A percentile compares a stretch with the other conserved stretches of the same genome.
These are phyloP conservation scores for Phytophthora citricola DNA, from an alignment of 352 stramenopile species.

Conservation along the genomic window DNA sequence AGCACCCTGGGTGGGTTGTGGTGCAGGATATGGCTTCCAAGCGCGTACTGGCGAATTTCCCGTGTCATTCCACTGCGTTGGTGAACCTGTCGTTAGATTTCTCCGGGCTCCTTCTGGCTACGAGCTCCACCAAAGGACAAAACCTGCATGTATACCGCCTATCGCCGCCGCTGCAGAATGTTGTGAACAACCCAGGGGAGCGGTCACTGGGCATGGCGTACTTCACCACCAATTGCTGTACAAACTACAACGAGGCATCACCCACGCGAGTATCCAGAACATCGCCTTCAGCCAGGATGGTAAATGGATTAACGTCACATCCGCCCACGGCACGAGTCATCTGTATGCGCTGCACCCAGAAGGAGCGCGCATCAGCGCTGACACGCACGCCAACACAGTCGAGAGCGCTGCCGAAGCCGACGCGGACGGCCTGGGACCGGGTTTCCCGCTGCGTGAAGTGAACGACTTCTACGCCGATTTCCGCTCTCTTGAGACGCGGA, in stretches of 20 bases:
- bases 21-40: conserved; percentile 74
- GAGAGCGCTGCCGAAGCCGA: conserved; percentile 30
- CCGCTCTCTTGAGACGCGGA: conserved; percentile 67
- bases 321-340: conserved; percentile 85
- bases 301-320: conserved; percentile 90
- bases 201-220: conserved; percentile 23
- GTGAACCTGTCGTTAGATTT: conserved; percentile 81
- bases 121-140: conserved; percentile 85
- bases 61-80: conserved; percentile 76
- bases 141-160: conserved; percentile 88
- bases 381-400: conserved; percentile 68
- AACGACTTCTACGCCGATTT: conserved; percentile 81
- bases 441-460: conserved; percentile 51
- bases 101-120: conserved; percentile 77
- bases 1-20: conserved; percentile 63
- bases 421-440: conserved; percentile 18
- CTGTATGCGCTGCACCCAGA: conserved; percentile 84
- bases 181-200: conserved; percentile 37
- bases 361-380: conserved; percentile 66
- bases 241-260: conserved; percentile 89
- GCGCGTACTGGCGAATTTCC: conserved; percentile 73
- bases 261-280: conserved; percentile 83
- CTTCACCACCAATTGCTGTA: conserved; percentile 71
- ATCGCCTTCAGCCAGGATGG: conserved; percentile 84
- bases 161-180: conserved; percentile 56